phyloP scores from a whole-genome alignment of 768 basidiomycete genomes.

The Hirschioporus abietinus region DNA sequence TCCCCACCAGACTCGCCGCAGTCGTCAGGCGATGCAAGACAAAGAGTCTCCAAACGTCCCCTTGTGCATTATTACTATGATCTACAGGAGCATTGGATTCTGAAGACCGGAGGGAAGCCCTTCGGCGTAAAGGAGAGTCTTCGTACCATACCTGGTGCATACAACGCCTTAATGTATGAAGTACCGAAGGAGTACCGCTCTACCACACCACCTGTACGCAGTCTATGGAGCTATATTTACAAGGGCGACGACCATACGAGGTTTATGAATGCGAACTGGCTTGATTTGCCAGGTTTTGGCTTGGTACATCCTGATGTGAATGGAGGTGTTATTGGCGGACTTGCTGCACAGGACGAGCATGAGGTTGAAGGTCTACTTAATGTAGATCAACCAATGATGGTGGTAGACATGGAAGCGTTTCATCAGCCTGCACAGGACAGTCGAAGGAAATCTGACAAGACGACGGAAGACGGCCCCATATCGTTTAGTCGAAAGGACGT shows the following conservation, averaged over 20 bases:
- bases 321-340: background rate
- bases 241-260: conserved; percentile 2
- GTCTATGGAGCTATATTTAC: conserved; percentile 25
- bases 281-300: background rate
- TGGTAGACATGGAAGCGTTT: background rate
- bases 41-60: background rate
- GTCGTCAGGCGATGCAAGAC: background rate
- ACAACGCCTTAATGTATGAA: conserved; percentile 29
- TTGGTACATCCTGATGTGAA: background rate
- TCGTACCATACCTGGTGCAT: conserved; percentile 21
- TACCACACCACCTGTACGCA: conserved; percentile 23
- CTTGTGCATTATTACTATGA: background rate
- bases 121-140: conserved; percentile 1
- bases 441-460: background rate
- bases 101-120: background rate
- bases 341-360: background rate
- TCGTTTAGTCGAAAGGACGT: background rate
- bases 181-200: conserved; percentile 20
- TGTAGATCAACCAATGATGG: background rate
- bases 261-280: background rate
- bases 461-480: background rate
- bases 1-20: conserved; percentile 4
- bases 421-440: too few species aligned
- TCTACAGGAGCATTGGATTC: background rate
- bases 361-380: background rate